phyloP scores from a whole-genome alignment of 495 filamentous ascomycete genomes.

The Glarea lozoyensis region DNA sequence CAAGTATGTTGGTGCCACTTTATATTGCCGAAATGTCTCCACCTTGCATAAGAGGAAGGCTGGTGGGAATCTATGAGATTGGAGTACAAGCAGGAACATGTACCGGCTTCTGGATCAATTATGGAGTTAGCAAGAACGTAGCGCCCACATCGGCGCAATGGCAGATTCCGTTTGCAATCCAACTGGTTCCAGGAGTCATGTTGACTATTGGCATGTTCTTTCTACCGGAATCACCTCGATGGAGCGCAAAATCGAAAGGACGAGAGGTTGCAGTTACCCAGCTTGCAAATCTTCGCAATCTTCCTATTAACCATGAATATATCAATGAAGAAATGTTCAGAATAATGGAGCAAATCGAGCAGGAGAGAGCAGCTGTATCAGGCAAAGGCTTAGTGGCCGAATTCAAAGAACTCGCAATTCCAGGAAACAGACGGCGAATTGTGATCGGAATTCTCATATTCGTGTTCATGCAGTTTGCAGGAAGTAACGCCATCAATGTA shows the following conservation, averaged over 20 bases:
- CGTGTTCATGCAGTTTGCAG: slow-evolving; percentile 46
- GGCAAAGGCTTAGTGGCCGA: too few relatives aligned
- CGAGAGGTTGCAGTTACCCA: slow-evolving; percentile 5
- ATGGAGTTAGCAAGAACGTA: slow-evolving; percentile 28
- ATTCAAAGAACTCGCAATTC: slow-evolving; percentile 14
- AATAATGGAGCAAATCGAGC: slow-evolving; percentile 18
- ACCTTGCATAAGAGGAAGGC: slow-evolving; percentile 42
- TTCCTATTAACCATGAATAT: not conserved
- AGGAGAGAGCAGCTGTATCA: slow-evolving; percentile 14
- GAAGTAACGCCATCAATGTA: slow-evolving; percentile 43
- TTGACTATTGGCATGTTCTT: slow-evolving; percentile 13
- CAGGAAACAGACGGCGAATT: slow-evolving; percentile 29
- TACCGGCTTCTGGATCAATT: slow-evolving; percentile 44
- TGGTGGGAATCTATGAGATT: slow-evolving; percentile 27
- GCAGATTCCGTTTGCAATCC: slow-evolving; percentile 33
- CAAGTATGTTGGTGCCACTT: slow-evolving; percentile 41
- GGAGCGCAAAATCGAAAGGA: slow-evolving; percentile 12
- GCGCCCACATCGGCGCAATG: slow-evolving; percentile 29
- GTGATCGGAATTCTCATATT: slow-evolving; percentile 35
- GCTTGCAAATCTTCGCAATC: slow-evolving; percentile 8
- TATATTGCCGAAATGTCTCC: slow-evolving; percentile 41
- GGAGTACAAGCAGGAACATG: slow-evolving; percentile 33
- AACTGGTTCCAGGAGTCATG: slow-evolving; percentile 12
- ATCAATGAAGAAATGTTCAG: slow-evolving; percentile 16
- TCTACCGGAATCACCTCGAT: slow-evolving; percentile 17